These are phyloP conservation scores for Xylariaceae sp. DNA, from an alignment of 2,329 filamentous ascomycete species.

Conservation along the genomic window DNA sequence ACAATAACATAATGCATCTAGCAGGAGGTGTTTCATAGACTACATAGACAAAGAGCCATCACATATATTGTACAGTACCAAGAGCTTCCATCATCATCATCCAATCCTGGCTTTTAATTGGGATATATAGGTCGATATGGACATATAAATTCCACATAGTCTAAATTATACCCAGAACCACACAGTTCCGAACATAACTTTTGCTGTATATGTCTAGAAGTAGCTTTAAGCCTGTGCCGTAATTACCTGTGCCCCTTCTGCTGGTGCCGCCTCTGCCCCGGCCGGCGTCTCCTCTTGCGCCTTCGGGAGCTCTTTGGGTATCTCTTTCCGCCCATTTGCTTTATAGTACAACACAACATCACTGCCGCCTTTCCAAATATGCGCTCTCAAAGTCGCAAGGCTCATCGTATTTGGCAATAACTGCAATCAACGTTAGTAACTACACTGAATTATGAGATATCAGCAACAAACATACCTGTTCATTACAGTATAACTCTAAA, in stretches of 20 bases:
- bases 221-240: too few relatives aligned
- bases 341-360: conserved; percentile 91
- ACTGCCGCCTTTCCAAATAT: conserved; percentile 92
- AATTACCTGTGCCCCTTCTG: too few relatives aligned
- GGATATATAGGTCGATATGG: too few relatives aligned
- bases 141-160: too few relatives aligned
- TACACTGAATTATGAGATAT: not conserved
- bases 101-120: too few relatives aligned
- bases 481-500: conserved; percentile 90
- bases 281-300: conserved; percentile 16
- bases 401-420: conserved; percentile 79
- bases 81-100: too few relatives aligned
- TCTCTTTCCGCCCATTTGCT: conserved; percentile 76
- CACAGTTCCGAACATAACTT: too few relatives aligned
- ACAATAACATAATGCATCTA: conserved; percentile 12
- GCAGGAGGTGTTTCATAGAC: too few relatives aligned
- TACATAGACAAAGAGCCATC: too few relatives aligned
- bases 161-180: too few relatives aligned
- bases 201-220: too few relatives aligned
- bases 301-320: conserved; percentile 36
- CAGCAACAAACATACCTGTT: conserved; percentile 63
- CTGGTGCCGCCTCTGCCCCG: conserved; percentile 16
- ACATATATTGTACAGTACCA: too few relatives aligned
- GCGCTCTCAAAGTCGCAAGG: conserved; percentile 84
- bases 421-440: conserved; percentile 35